Evolutionary conservation across 2,329 filamentous ascomycete genomes (phyloP).

Genomic region (Ophidiomyces ophidiicola): DNA sequence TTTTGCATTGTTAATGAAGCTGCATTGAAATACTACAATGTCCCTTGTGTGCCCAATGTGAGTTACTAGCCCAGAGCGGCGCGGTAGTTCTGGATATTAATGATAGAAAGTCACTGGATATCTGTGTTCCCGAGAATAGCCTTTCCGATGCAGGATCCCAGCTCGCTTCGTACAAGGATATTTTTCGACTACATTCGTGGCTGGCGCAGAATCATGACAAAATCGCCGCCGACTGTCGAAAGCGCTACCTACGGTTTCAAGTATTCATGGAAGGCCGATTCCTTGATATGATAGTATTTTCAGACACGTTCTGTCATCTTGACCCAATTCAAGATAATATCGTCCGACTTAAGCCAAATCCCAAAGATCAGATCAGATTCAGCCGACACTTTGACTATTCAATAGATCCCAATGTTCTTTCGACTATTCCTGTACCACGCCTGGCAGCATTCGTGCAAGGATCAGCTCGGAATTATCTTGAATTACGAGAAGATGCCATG

Average conservation of each 20-base stretch:
- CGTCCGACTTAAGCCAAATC: conserved; percentile 7
- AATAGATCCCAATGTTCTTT: conserved; percentile 7
- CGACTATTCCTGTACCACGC: conserved; percentile 11
- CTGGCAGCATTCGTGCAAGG: conserved; percentile 10
- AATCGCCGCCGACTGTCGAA: conserved; percentile 4
- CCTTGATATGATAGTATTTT: conserved; percentile 6
- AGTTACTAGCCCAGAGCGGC: neutral
- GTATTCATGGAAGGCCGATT: conserved; percentile 10
- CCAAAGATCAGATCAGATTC: conserved; percentile 9
- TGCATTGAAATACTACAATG: conserved; percentile 14
- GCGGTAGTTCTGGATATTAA: conserved; percentile 2
- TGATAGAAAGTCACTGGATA: conserved; percentile 8
- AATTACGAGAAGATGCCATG: conserved; percentile 7
- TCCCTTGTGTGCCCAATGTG: conserved; percentile 8
- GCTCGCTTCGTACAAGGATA: conserved; percentile 10
- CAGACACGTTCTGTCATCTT: conserved; percentile 12
- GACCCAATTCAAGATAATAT: conserved; percentile 11
- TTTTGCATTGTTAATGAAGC: conserved; percentile 13
- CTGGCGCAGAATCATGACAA: conserved; percentile 7
- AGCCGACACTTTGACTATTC: conserved; percentile 12
- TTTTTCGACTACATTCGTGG: conserved; percentile 10
- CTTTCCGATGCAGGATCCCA: conserved; percentile 9
- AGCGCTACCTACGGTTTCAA: conserved; percentile 8
- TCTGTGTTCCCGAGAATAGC: conserved; percentile 11
- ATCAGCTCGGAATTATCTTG: conserved; percentile 8